phyloP scores from a whole-genome alignment of 2,329 filamentous ascomycete species.

The Ascochyta fabae region DNA sequence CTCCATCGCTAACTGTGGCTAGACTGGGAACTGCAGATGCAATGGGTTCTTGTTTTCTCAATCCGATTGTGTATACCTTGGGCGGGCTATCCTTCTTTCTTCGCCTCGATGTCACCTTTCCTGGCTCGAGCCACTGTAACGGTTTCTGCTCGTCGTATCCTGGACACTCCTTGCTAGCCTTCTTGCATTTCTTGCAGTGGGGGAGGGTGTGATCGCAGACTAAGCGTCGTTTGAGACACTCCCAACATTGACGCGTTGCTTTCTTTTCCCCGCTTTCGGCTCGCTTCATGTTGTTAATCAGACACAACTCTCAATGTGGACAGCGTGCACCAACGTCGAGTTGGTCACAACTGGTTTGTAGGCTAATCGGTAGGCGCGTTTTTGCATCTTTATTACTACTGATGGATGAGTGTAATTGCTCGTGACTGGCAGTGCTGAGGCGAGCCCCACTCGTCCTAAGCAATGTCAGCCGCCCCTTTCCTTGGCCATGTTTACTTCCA shows the following conservation, averaged over 20 bases:
- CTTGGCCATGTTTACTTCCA: constrained; percentile 28
- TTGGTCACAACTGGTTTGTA: constrained; percentile 6
- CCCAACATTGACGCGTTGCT: constrained; percentile 43
- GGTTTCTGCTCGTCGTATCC: constrained; percentile 44
- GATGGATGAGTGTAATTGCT: constrained; percentile 8
- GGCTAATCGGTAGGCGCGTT: constrained; percentile 5
- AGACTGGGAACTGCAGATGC: background rate
- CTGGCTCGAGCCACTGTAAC: constrained; percentile 41
- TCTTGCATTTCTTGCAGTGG: constrained; percentile 41
- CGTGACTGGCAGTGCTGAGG: constrained; percentile 4
- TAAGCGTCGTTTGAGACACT: constrained; percentile 39
- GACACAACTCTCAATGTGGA: background rate
- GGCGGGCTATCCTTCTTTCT: constrained; percentile 25
- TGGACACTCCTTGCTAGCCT: constrained; percentile 37
- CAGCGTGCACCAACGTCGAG: constrained; percentile 9
- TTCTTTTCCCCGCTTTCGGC: constrained; percentile 26
- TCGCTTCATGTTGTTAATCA: constrained; percentile 3
- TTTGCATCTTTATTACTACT: constrained; percentile 37
- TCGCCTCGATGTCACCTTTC: constrained; percentile 37
- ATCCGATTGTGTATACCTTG: constrained; percentile 16
- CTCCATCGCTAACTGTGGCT: background rate
- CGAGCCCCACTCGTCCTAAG: background rate
- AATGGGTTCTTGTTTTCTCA: background rate
- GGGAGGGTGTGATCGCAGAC: constrained; percentile 45
- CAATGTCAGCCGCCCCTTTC: constrained; percentile 14